Evolutionary conservation across 2,329 filamentous ascomycete genomes (phyloP), one percentile per base, ranked within the genome.

Genomic region (Pseudogymnoascus pannorum): DNA sequence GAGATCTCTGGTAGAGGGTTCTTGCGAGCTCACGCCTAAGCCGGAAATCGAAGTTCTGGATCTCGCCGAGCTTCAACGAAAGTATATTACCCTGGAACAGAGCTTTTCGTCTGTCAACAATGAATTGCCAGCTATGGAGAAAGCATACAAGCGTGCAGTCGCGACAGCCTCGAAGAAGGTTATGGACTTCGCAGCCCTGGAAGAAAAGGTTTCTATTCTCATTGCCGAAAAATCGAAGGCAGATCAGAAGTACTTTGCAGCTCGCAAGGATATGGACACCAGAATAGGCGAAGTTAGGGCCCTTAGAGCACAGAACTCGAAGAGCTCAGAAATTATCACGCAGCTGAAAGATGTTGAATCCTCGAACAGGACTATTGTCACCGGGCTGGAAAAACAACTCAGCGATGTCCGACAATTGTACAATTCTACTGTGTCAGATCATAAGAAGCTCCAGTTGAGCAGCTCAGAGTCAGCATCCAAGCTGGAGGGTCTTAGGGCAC

Each of bases 221-320:
- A 85, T 84, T 40, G 90, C 91, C 0, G 92, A 99, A 75, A 99
- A 99, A 77, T 87, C 88, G 66, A 97, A 97, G 75, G 93, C 93
- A 1, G 94, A 99, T 70, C 93, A 97, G 71, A 97, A 97, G 75
- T 99, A 96, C 72, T 97, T 97, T 73, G 91, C 90, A 1, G 91
- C 92, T 7, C 92, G 96, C 80, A 97, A 96, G 72, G 88, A 92
- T 67, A 95, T 93, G 71, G 93, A 97, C 70, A 87, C 89, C 48
- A 83, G 91, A 58, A 88, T 92, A 62, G 81, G 84, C 62, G 93
- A 97, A 75, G 87, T 95, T 54, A 83, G 89, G 67, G 83, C 87
- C 3, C 77, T 97, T 62, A 86, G 91, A 64, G 81, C 86, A 64
- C 92, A 97, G 73, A 95, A 93, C 71, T 81, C 84, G 57, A 96